A percentile compares a stretch with the other conserved stretches of the same genome.
phyloP scores from a whole-genome alignment of 192 early-diverging fungal genomes.

The Mortierella claussenii region DNA sequence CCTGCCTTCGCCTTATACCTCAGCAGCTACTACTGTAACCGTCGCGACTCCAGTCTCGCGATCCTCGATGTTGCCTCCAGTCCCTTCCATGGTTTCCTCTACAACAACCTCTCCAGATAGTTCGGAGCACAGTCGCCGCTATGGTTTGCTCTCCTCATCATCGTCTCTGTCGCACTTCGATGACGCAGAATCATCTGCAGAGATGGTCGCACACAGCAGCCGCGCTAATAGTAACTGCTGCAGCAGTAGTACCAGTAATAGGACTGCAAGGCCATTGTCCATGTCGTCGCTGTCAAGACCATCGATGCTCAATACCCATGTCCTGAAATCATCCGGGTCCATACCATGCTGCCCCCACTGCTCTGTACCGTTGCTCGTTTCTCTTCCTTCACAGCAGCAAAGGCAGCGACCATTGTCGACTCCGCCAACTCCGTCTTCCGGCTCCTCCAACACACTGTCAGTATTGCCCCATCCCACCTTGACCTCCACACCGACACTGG shows the following conservation, averaged over 20 bases:
- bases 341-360: neutral
- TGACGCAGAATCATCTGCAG: neutral
- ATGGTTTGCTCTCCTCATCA: neutral
- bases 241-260: neutral
- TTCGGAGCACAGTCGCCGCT: neutral
- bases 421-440: neutral
- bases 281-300: neutral
- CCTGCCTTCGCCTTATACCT: neutral
- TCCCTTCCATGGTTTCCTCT: neutral
- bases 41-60: neutral
- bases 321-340: neutral
- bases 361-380: neutral
- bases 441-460: neutral
- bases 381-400: neutral
- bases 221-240: neutral
- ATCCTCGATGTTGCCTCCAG: neutral
- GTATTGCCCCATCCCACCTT: neutral
- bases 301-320: neutral
- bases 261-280: neutral
- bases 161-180: neutral
- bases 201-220: slow-evolving; percentile 3
- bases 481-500: neutral
- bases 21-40: neutral
- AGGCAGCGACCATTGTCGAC: slow-evolving; percentile 5
- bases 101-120: neutral